Percentiles rank a stretch among this genome's conserved stretches.
These are phyloP conservation scores for Hymenoscyphus occultus DNA, from an alignment of 2,329 filamentous ascomycete species.

Conservation along the genomic window DNA sequence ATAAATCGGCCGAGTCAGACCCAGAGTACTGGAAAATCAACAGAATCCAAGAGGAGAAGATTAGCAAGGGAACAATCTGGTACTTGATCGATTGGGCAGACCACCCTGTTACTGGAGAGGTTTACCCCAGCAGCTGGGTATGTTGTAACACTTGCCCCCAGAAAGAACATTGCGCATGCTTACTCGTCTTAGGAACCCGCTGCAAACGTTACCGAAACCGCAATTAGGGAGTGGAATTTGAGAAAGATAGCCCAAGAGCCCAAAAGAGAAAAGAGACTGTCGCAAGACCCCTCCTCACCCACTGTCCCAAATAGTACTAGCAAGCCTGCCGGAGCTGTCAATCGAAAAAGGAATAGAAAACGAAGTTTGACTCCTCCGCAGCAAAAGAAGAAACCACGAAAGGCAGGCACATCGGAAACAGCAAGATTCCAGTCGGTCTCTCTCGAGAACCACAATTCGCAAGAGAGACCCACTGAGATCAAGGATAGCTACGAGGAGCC, in stretches of 20 bases:
- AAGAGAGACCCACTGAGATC: conserved; percentile 20
- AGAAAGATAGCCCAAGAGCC: conserved; percentile 4
- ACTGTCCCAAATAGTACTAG: conserved; percentile 17
- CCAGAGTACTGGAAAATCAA: conserved; percentile 13
- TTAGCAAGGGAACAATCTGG: conserved; percentile 26
- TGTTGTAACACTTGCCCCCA: conserved; percentile 12
- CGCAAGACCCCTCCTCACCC: conserved; percentile 1
- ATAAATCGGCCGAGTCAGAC: not conserved
- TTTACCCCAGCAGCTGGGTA: conserved; percentile 53
- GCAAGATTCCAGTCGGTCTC: conserved; percentile 17
- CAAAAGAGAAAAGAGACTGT: not conserved
- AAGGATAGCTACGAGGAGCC: conserved; percentile 30
- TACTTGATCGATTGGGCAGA: conserved; percentile 58
- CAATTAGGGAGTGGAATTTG: conserved; percentile 13
- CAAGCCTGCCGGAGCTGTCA: conserved; percentile 21
- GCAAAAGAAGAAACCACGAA: conserved; percentile 6
- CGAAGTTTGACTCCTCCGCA: not conserved
- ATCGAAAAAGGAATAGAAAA: conserved; percentile 4
- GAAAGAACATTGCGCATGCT: not conserved
- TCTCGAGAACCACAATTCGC: conserved; percentile 11
- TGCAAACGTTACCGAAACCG: conserved; percentile 6
- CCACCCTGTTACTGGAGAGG: conserved; percentile 46
- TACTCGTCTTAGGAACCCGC: conserved; percentile 11
- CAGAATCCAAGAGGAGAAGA: conserved; percentile 22
- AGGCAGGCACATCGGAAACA: conserved; percentile 10